Evolutionary conservation across 2,329 filamentous ascomycete species (phyloP), one percentile per base, ranked within the genome.

Genomic region (Thelonectria blattea): DNA sequence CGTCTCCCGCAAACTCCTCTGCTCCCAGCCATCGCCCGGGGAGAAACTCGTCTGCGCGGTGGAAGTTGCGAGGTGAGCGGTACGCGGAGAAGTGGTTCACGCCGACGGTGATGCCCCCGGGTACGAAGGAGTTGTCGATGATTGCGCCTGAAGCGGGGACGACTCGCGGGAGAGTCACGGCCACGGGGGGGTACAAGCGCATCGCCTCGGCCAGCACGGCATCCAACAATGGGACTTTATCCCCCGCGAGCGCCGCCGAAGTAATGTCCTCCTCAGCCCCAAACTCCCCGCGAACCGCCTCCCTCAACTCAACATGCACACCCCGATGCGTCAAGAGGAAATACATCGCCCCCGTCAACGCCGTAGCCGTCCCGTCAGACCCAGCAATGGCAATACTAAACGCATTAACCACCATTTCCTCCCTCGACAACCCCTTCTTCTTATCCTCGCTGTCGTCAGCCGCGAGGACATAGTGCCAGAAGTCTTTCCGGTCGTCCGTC

Each of bases 311-410:
- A 1, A 37, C 41, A n/a, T 65, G 58, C 6, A 60, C 34, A 14
- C 32, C 15, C 5, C 2, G 14, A 41, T 67, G 59, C 1, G 52
- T 58, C 22, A 65, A 39, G 2, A 67, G 11, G 6, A 66, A 37
- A 15, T 65, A 63, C 1, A 37, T 47, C 2, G 60, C 30, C 5
- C 60, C 65, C 10, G 65, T 60, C 18, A 67, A 42, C 2, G 57
- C 60, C 5, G 65, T 63, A 3, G 65, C 65, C 2, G 65, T 67
- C 3, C 65, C 61, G 43, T 67, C 65, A 0, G 65, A 67, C 1
- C 65, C 65, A 39, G 65, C 65, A 15, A 67, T 67, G 0, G 65
- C 64, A n/a, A 67, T 65, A 22, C 64, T 67, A 15, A 67, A 67
- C 1, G 65, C 65, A 24, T 67, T 56, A 7, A 66, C 64, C 1